phyloP scores from a whole-genome alignment of 306 rosid species.

The Cicer cuneatum region DNA sequence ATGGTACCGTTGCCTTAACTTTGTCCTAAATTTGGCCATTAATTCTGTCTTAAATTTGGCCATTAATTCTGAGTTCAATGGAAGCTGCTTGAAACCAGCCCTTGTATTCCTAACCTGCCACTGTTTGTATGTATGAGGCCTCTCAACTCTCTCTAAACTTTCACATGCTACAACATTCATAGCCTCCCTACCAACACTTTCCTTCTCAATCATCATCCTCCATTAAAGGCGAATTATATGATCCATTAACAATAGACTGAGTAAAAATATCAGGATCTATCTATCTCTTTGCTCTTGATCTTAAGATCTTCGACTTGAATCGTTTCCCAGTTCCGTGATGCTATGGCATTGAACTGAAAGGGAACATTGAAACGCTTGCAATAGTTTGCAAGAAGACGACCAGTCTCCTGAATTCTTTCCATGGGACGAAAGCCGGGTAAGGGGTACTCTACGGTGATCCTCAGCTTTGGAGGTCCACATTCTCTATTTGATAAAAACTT shows the following conservation, averaged over 20 bases:
- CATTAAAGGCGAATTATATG: slow-evolving; percentile 70
- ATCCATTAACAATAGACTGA: slow-evolving; percentile 59
- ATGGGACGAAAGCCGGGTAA: slow-evolving; percentile 74
- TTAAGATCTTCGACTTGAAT: slow-evolving; percentile 61
- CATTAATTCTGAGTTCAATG: slow-evolving; percentile 54
- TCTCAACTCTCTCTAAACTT: slow-evolving; percentile 72
- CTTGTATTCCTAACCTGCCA: slow-evolving; percentile 68
- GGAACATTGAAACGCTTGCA: slow-evolving; percentile 75
- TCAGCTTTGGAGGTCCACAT: slow-evolving; percentile 81
- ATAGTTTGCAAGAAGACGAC: slow-evolving; percentile 67
- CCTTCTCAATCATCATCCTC: slow-evolving; percentile 66
- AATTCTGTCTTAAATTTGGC: slow-evolving; percentile 46
- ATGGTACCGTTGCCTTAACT: slow-evolving; percentile 61
- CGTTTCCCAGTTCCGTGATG: slow-evolving; percentile 69
- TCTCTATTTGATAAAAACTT: slow-evolving; percentile 58
- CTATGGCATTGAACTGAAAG: slow-evolving; percentile 63
- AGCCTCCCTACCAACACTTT: slow-evolving; percentile 61
- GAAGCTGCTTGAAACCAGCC: slow-evolving; percentile 72
- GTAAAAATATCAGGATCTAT: slow-evolving; percentile 71
- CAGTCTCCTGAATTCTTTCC: slow-evolving; percentile 66
- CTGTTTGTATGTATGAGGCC: slow-evolving; percentile 79
- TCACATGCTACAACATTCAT: slow-evolving; percentile 83
- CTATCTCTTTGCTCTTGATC: slow-evolving; percentile 56
- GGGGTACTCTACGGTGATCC: slow-evolving; percentile 82
- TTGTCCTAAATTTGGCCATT: slow-evolving; percentile 45